Conservation (phyloP, 2,329 filamentous ascomycete genomes). For the Fusarium xylarioides region DNA sequence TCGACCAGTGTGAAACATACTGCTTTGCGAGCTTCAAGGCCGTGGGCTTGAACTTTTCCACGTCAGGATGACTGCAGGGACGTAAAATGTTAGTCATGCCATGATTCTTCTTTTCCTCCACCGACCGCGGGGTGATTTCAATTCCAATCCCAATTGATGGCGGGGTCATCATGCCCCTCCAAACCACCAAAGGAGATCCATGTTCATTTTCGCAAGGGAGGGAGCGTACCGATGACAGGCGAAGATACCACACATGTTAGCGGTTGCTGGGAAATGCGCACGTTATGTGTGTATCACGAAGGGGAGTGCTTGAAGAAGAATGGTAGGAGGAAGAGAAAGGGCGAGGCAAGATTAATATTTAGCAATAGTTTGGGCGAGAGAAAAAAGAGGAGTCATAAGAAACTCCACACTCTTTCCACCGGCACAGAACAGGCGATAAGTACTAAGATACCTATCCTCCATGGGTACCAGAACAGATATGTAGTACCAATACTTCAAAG, state of each 20-base stretch:
- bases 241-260: constrained; percentile 95
- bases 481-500: constrained; percentile 2
- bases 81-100: constrained; percentile 39
- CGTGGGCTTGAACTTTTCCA: constrained; percentile 94
- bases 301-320: constrained; percentile 15
- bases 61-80: constrained; percentile 79
- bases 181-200: constrained; percentile 32
- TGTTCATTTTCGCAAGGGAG: constrained; percentile 34
- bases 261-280: constrained; percentile 39
- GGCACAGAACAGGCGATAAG: constrained; percentile 32
- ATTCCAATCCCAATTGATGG: constrained; percentile 26
- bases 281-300: constrained; percentile 13
- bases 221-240: constrained; percentile 81
- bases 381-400: constrained; percentile 37
- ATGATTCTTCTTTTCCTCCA: constrained; percentile 18
- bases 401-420: constrained; percentile 35
- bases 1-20: constrained; percentile 60
- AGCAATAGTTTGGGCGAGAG: constrained; percentile 15
- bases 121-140: constrained; percentile 46
- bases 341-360: constrained; percentile 36
- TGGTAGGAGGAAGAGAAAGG: constrained; percentile 16
- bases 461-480: constrained; percentile 1
- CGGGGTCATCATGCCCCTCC: constrained; percentile 33
- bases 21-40: constrained; percentile 93
- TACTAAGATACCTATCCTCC: neutral